phyloP scores from a whole-genome alignment of 2,329 filamentous ascomycete species.

The Penicillium sp. region DNA sequence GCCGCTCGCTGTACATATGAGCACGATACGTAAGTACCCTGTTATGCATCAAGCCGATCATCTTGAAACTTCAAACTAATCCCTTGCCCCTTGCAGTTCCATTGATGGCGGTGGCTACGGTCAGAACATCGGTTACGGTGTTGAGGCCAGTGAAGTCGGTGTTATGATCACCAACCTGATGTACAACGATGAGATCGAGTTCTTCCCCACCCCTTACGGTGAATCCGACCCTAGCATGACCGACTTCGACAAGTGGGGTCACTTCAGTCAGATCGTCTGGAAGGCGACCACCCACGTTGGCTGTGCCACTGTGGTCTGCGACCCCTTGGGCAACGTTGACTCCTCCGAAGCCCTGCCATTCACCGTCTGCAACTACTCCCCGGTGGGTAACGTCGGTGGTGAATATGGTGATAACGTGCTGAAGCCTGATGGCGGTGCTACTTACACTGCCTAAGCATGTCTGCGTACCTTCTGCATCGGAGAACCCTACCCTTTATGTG shows the following conservation, averaged over 20 bases:
- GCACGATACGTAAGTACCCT: slow-evolving; percentile 70
- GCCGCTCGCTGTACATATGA: slow-evolving; percentile 69
- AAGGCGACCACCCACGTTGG: slow-evolving; percentile 61
- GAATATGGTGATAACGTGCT: slow-evolving; percentile 57
- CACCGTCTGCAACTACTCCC: slow-evolving; percentile 86
- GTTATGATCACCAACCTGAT: slow-evolving; percentile 76
- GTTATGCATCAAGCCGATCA: not conserved
- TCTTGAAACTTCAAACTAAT: not conserved
- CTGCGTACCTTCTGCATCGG: not conserved
- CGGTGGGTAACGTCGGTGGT: slow-evolving; percentile 64
- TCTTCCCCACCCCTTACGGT: slow-evolving; percentile 61
- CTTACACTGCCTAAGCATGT: slow-evolving; percentile 32
- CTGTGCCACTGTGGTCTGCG: slow-evolving; percentile 57
- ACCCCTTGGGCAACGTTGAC: slow-evolving; percentile 43
- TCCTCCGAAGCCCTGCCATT: slow-evolving; percentile 57
- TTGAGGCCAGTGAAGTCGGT: slow-evolving; percentile 58
- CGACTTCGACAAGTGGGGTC: slow-evolving; percentile 68
- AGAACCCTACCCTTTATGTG: not conserved
- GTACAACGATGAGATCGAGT: slow-evolving; percentile 77
- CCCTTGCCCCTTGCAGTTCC: slow-evolving; percentile 39
- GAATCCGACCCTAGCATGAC: slow-evolving; percentile 58
- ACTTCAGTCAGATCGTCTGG: slow-evolving; percentile 78
- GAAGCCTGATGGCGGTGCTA: slow-evolving; percentile 27
- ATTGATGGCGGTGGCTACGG: slow-evolving; percentile 68
- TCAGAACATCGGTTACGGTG: slow-evolving; percentile 84